phyloP scores from a whole-genome alignment of 2,329 filamentous ascomycete genomes.

The Curvularia lunata region DNA sequence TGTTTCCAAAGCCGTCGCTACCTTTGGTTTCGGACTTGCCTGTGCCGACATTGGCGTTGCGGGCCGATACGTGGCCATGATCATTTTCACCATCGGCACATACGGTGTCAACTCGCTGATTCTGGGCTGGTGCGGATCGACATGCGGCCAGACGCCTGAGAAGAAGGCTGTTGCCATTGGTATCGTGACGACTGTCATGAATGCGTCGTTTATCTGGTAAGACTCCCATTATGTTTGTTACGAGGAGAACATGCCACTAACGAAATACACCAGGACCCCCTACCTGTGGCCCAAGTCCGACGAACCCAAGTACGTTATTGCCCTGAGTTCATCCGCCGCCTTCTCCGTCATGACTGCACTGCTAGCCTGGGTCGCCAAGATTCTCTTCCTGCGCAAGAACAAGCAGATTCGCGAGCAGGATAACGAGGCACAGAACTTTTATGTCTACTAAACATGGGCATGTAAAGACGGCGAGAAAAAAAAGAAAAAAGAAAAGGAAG shows the following conservation, averaged over 20 bases:
- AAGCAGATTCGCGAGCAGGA: constrained; percentile 39
- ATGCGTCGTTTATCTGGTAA: constrained; percentile 51
- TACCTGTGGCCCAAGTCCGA: constrained; percentile 46
- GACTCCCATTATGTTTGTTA: not conserved
- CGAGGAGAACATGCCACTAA: constrained; percentile 4
- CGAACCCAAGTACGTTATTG: constrained; percentile 40
- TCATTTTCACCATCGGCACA: constrained; percentile 46
- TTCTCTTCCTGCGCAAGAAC: constrained; percentile 41
- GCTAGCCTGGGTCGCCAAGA: constrained; percentile 42
- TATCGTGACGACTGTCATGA: constrained; percentile 55
- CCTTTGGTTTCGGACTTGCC: constrained; percentile 49
- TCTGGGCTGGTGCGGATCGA: constrained; percentile 54
- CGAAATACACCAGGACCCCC: constrained; percentile 31
- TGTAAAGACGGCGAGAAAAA: not conserved
- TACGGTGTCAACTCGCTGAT: constrained; percentile 52
- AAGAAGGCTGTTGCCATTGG: constrained; percentile 55
- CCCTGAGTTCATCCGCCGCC: constrained; percentile 39
- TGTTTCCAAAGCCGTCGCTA: constrained; percentile 48
- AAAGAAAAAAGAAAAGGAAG: not conserved
- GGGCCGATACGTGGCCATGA: constrained; percentile 41
- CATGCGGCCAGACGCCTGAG: constrained; percentile 54
- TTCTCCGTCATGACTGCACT: constrained; percentile 42
- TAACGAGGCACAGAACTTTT: constrained; percentile 37
- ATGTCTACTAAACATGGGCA: constrained; percentile 35
- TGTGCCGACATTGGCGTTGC: constrained; percentile 47